Evolutionary conservation across 148 eudicot genomes (phyloP), one percentile per base, ranked within the genome.

Genomic region (Chenopodium suecicum): DNA sequence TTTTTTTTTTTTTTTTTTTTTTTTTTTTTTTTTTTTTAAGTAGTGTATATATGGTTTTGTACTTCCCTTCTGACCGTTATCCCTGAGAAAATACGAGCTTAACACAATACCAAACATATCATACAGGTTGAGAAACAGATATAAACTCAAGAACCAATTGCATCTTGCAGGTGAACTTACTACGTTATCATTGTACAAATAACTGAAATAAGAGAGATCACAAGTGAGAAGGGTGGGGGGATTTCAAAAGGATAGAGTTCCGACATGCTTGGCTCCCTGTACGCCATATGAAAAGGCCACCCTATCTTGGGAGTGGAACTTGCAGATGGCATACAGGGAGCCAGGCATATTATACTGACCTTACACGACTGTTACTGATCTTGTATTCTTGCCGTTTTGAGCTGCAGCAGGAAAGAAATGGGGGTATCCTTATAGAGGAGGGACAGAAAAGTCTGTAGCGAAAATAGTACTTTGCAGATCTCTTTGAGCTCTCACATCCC

Each of bases 281-380:
- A 83, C 74, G 85, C 85, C 85, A 83, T 79, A 60, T 16, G 52
- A 75, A 54, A 16, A 75, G 74, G 74, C 64, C 85, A 68, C 25
- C 71, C 82, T 0, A 37, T 37, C 27, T 1, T 2, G 82, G 82
- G 82, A 79, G 23, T 75, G 79, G 71, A 68, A 75, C 68, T 60
- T 68, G 82, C 82, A 14, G 11, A 83, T 83, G 85, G 85, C 85
- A 75, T 83, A 67, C 82, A 79, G 85, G 79, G 85, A 83, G 85
- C 85, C 82, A 79, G 78, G 82, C 85, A 83, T 79, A 37, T 37
- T 37, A 37, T 37, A 37, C 44, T 37, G 44, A 37, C 44, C 44
- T 37, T 37, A 37, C 44, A 37, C 44, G 58, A 54, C 2, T 23
- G 3, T 17, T 7, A 7, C 2, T 4, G 7, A 34, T 32, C 7